A percentile compares a stretch with the other conserved stretches of the same genome.
Conservation (phyloP, 2,329 filamentous ascomycete genomes). For the Sarocladium kiliense region DNA sequence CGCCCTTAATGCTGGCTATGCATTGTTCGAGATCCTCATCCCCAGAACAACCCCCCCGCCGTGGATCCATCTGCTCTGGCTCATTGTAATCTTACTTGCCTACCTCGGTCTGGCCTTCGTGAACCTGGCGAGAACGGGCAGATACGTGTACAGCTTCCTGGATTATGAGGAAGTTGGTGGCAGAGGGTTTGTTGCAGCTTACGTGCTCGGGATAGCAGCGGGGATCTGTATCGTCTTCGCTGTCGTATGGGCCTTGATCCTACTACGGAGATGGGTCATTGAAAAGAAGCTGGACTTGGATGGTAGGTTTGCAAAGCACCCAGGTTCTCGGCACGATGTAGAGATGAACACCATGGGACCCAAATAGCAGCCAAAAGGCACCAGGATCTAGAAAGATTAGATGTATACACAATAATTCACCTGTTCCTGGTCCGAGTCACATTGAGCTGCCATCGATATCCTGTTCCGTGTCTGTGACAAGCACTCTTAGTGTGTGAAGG, state of each 20-base stretch:
- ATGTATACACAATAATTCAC: too few relatives aligned
- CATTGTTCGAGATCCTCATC: conserved; percentile 69
- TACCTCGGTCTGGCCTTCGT: conserved; percentile 74
- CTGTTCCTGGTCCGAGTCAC: too few relatives aligned
- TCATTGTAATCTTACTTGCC: conserved; percentile 63
- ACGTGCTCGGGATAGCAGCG: conserved; percentile 54
- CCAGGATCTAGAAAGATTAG: too few relatives aligned
- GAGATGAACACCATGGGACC: conserved; percentile 21
- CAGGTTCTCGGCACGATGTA: conserved; percentile 15
- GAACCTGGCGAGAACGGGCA: conserved; percentile 62
- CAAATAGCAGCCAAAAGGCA: conserved; percentile 12
- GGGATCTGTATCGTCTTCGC: conserved; percentile 49
- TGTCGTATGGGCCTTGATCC: conserved; percentile 45
- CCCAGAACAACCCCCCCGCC: conserved; percentile 56
- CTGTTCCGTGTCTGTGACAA: too few relatives aligned
- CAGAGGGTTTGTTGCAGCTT: conserved; percentile 51
- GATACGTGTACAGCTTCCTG: conserved; percentile 78
- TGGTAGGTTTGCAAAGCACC: conserved; percentile 33
- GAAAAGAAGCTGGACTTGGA: conserved; percentile 39
- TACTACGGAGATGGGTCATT: conserved; percentile 43
- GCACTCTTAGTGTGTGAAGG: too few relatives aligned
- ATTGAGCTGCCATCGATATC: too few relatives aligned
- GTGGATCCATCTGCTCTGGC: conserved; percentile 60
- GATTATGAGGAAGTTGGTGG: conserved; percentile 51
- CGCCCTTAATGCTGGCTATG: conserved; percentile 66